Evolutionary conservation across 176 grass and related monocot species (phyloP).

Genomic region (Avena sativa): DNA sequence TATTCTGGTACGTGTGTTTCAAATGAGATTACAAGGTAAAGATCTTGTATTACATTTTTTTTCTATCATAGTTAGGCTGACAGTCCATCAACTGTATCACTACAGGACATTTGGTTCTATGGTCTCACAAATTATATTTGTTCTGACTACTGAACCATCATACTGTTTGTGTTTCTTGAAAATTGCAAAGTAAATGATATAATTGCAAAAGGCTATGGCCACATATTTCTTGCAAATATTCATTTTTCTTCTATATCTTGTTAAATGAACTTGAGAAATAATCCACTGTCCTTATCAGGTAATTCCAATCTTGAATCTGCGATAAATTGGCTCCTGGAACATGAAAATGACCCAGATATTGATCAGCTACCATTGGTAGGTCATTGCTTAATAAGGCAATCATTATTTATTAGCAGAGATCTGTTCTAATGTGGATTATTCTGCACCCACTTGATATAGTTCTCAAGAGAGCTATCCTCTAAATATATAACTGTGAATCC

Average conservation of each 20-base stretch:
- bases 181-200: constrained; percentile 18
- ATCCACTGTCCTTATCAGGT: constrained; percentile 52
- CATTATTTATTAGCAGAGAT: constrained; percentile 9
- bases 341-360: constrained; percentile 90
- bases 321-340: constrained; percentile 82
- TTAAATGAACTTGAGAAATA: constrained; percentile 35
- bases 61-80: background rate
- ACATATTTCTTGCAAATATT: constrained; percentile 24
- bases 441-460: background rate
- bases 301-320: constrained; percentile 77
- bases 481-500: background rate
- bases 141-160: background rate
- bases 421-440: constrained; percentile 26
- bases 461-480: background rate
- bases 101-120: background rate
- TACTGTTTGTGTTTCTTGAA: constrained; percentile 8
- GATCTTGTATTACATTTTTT: constrained; percentile 1
- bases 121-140: constrained; percentile 9
- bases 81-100: background rate
- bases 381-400: constrained; percentile 31
- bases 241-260: constrained; percentile 17
- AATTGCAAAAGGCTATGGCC: background rate
- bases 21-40: constrained; percentile 11
- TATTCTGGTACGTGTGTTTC: constrained; percentile 69
- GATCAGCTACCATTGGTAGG: constrained; percentile 79